Percentiles rank a stretch among this genome's conserved stretches.
These are phyloP conservation scores for Botryosphaeria dothidea DNA, from an alignment of 2,329 filamentous ascomycete species.

Conservation along the genomic window DNA sequence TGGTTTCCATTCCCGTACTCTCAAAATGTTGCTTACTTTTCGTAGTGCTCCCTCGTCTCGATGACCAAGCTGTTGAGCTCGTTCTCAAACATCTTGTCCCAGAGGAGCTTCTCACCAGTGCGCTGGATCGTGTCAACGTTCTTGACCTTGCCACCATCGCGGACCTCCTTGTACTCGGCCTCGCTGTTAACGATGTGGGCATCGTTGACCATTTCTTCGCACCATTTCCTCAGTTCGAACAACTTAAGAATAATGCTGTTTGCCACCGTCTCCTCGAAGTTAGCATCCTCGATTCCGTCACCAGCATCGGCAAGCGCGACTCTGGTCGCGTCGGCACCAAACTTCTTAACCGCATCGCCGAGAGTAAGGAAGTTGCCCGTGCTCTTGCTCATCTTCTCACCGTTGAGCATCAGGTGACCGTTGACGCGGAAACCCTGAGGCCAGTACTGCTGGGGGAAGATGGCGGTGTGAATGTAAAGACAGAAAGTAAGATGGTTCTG, in stretches of 20 bases:
- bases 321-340: conserved; percentile 88
- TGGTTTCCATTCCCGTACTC: background rate
- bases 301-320: conserved; percentile 93
- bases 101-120: conserved; percentile 67
- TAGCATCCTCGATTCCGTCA: conserved; percentile 91
- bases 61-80: conserved; percentile 84
- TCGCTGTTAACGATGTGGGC: conserved; percentile 45
- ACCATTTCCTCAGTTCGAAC: conserved; percentile 84
- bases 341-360: conserved; percentile 82
- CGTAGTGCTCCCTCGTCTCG: conserved; percentile 78
- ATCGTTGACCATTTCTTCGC: conserved; percentile 78
- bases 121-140: conserved; percentile 65
- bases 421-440: conserved; percentile 83
- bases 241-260: conserved; percentile 88
- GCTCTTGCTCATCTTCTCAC: conserved; percentile 98
- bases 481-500: conserved; percentile 93
- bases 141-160: conserved; percentile 46
- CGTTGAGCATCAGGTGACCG: conserved; percentile 90
- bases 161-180: conserved; percentile 44
- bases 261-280: conserved; percentile 94
- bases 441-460: conserved; percentile 89
- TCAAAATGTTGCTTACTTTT: conserved; percentile 49
- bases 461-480: conserved; percentile 87
- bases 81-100: conserved; percentile 88
- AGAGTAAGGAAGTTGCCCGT: conserved; percentile 97